Evolutionary conservation across 768 basidiomycete genomes (phyloP), one percentile per base, ranked within the genome.

Genomic region (Amanita inopinata): DNA sequence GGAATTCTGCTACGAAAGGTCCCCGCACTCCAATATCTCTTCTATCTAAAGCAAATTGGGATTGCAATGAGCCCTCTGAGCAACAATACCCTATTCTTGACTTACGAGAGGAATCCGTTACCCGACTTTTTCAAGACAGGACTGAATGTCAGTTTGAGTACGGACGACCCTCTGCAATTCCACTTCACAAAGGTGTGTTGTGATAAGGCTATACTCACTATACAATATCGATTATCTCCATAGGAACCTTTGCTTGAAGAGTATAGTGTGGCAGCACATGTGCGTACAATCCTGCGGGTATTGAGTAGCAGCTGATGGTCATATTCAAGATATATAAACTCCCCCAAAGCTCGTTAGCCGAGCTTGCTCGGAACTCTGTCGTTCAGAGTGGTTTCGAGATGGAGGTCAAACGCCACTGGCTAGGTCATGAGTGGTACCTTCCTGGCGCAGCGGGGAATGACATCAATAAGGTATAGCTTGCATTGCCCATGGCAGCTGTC

Each of bases 1-100:
- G 96, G 96, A n/a, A 99, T 99, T 59, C 70, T 97, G 14, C 74
- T 99, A 6, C 84, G 96, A 46, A 99, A 99, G 62, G 94, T 99
- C 4, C 96, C 96, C 0, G 93, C 93, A 1, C 64, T 99, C 34
- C 91, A 94, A 56, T 99, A 99, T 57, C 76, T 99, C 10, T 99
- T 92, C 65, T 99, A 98, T 60, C 71, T 99, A 50, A 93, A 90
- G 63, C 96, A 98, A 65, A 97, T 98, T 49, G 94, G 96, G 22
- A 75, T 99, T 12, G 96, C 96, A 1, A 99, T 99, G 96, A 92
- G 89, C 55, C 96, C 96, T 2, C 63, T 99, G 34, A 96, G 91
- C 62, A 99, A 99, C 59, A 99, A 99, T 51, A 92, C 96, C 1
- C 66, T 99, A 27, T 99, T 99, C 69, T 67, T 99, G 56, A 83